These are phyloP conservation scores for Thozetella sp. DNA, from an alignment of 495 filamentous ascomycete species.

Conservation along the genomic window DNA sequence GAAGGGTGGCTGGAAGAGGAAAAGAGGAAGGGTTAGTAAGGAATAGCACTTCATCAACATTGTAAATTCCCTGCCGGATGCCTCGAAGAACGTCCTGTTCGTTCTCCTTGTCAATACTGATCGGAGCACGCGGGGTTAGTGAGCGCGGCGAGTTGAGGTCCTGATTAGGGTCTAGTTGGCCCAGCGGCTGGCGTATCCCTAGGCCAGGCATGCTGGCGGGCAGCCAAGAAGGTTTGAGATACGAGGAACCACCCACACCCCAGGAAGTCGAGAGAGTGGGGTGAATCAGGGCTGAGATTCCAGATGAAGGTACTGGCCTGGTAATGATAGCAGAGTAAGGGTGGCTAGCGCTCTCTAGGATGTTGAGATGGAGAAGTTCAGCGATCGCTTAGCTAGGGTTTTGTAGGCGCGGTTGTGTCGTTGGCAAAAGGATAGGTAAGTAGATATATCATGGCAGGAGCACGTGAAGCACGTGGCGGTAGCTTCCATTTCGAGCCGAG, in stretches of 20 bases:
- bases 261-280: no score
- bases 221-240: neutral
- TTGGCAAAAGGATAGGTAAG: no score
- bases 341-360: no score
- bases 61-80: slow-evolving; percentile 16
- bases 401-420: no score
- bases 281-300: no score
- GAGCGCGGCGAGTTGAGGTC: slow-evolving; percentile 17
- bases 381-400: no score
- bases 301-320: no score
- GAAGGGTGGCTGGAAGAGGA: slow-evolving; percentile 6
- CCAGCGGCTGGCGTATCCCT: slow-evolving; percentile 11
- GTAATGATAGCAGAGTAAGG: no score
- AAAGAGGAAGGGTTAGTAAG: slow-evolving; percentile 16
- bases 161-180: slow-evolving; percentile 14
- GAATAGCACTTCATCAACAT: slow-evolving; percentile 15
- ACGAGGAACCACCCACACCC: no score
- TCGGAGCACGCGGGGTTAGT: slow-evolving; percentile 15
- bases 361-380: no score
- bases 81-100: slow-evolving; percentile 11
- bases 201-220: neutral
- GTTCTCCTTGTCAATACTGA: slow-evolving; percentile 25
- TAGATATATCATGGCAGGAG: neutral
- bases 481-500: neutral
- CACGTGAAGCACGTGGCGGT: neutral